phyloP scores from a whole-genome alignment of 139 green algal species.

The Chlorella sp. region DNA sequence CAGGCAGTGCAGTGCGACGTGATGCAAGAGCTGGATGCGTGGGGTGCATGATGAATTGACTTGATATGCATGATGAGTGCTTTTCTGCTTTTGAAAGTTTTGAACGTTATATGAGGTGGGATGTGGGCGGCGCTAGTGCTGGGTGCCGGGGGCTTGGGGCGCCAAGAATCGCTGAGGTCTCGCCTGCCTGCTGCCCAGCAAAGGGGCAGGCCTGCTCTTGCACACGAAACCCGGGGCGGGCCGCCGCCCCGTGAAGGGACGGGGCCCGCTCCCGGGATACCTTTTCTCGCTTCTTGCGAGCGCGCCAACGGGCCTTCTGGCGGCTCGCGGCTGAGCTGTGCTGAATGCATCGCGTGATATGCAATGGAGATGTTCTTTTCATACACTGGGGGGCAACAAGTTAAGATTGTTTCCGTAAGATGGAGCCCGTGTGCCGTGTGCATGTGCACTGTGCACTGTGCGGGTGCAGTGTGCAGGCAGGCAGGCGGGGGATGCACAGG shows the following conservation, averaged over 20 bases:
- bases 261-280: not conserved
- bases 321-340: constrained; percentile 38
- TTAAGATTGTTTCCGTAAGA: too few relatives aligned
- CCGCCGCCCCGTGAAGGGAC: too few relatives aligned
- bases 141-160: not conserved
- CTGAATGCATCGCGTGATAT: not conserved
- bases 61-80: not conserved
- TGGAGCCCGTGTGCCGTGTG: too few relatives aligned
- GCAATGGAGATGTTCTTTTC: not conserved
- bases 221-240: not conserved
- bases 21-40: not conserved
- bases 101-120: too few relatives aligned
- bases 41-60: not conserved
- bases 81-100: too few relatives aligned
- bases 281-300: constrained; percentile 34
- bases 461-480: not conserved
- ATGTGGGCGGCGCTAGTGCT: not conserved
- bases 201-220: not conserved
- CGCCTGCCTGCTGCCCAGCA: not conserved
- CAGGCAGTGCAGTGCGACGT: not conserved
- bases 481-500: not conserved
- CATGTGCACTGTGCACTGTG: not conserved
- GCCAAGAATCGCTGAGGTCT: not conserved
- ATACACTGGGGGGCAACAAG: not conserved
- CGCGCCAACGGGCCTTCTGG: constrained; percentile 33